phyloP scores from a whole-genome alignment of 148 eudicot species.

The Rhododendron vialii region DNA sequence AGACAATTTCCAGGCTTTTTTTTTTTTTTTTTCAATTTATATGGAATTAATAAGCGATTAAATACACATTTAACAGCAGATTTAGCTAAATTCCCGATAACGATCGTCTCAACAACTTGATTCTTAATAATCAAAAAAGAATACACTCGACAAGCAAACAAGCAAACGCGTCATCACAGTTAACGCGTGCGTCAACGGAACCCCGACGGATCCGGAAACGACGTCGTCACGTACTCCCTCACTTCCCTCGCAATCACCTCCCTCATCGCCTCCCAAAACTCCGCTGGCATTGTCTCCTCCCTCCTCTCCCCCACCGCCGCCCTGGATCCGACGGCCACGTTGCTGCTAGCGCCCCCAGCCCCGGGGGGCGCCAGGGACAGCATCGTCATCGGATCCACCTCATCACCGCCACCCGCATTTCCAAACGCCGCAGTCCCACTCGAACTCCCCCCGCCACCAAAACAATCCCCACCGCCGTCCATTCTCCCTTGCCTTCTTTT shows the following conservation, averaged over 20 bases:
- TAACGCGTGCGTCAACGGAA: slow-evolving; percentile 12
- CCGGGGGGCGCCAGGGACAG: slow-evolving; percentile 32
- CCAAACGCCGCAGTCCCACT: neutral
- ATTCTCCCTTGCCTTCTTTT: slow-evolving; percentile 18
- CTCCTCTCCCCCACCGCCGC: slow-evolving; percentile 11
- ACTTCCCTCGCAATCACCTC: slow-evolving; percentile 61
- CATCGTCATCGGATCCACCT: slow-evolving; percentile 41
- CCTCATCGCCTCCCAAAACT: slow-evolving; percentile 64
- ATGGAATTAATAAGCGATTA: neutral
- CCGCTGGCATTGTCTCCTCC: slow-evolving; percentile 24
- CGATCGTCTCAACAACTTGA: neutral
- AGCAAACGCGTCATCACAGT: neutral
- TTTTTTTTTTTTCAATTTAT: neutral
- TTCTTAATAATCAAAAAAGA: neutral
- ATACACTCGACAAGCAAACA: neutral
- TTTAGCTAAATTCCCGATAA: neutral
- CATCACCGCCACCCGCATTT: slow-evolving; percentile 8
- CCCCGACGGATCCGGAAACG: slow-evolving; percentile 35
- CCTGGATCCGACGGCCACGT: too few species aligned
- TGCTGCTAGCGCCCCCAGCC: slow-evolving; percentile 7
- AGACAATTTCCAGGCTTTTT: too few species aligned
- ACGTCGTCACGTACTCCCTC: slow-evolving; percentile 53
- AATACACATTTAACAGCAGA: neutral
- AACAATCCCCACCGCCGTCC: slow-evolving; percentile 1
- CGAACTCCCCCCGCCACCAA: neutral